A percentile compares a stretch with the other conserved stretches of the same genome.
Evolutionary conservation across 1,139 yeast species (phyloP).

Genomic region (Taiozyma onychis): DNA sequence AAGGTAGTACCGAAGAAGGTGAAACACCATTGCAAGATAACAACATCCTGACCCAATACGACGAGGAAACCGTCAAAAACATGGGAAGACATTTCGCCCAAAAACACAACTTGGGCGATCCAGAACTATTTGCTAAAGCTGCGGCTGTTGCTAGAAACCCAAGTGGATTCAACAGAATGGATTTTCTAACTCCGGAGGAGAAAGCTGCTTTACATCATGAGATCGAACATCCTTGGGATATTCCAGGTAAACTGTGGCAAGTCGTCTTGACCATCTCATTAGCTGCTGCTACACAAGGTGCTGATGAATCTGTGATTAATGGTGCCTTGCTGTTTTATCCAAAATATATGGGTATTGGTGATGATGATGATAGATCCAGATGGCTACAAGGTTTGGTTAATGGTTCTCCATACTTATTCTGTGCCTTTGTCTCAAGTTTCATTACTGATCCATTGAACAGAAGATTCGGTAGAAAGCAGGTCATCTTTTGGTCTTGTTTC

Average conservation of each 20-base stretch:
- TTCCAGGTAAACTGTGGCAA: slow-evolving; percentile 52
- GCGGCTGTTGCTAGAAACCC: slow-evolving; percentile 77
- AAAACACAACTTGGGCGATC: slow-evolving; percentile 50
- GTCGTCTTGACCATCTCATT: slow-evolving; percentile 72
- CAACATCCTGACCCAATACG: slow-evolving; percentile 49
- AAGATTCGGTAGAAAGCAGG: slow-evolving; percentile 64
- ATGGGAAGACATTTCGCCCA: slow-evolving; percentile 70
- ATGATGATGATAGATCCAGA: slow-evolving; percentile 44
- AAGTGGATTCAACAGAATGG: slow-evolving; percentile 50
- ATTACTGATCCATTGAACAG: slow-evolving; percentile 63
- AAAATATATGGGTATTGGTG: slow-evolving; percentile 43
- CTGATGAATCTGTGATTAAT: slow-evolving; percentile 84
- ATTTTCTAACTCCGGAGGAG: slow-evolving; percentile 54
- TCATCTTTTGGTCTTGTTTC: slow-evolving; percentile 59
- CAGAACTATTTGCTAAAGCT: slow-evolving; percentile 62
- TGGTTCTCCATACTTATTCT: slow-evolving; percentile 77
- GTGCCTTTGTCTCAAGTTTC: slow-evolving; percentile 70
- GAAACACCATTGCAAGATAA: background rate
- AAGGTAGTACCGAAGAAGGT: background rate
- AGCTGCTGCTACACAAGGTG: slow-evolving; percentile 92
- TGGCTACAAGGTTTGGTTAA: slow-evolving; percentile 74
- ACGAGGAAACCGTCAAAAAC: slow-evolving; percentile 58
- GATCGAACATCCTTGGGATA: slow-evolving; percentile 47
- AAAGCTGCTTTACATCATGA: slow-evolving; percentile 45
- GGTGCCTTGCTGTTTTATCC: slow-evolving; percentile 80